Base-by-base conservation (phyloP, 108 stramenopile species). In the Pseudonitzschia multiseries region DNA sequence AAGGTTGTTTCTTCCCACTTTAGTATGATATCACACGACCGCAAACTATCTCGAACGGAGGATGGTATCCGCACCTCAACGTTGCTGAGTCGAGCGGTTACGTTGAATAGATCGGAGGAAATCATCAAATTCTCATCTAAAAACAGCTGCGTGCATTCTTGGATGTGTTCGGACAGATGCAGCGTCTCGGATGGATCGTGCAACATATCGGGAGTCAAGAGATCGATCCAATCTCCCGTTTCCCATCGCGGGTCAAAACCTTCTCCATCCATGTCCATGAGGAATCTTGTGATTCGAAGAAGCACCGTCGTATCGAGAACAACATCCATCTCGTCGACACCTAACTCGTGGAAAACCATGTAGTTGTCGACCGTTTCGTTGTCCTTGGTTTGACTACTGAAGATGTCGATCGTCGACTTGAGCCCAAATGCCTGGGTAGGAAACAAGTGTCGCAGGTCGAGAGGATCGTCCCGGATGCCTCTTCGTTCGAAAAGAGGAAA, bases 401-500 rank as follows among this genome's bases (percentile, higher is more conserved):
- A n/a, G n/a, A n/a, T 79, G 15, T 90, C 83, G 22, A 93, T 53
- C 12, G 85, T 89, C 6, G 83, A 78, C 57, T 91, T 93, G 63
- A 86, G 60, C 6, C 88, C 88, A 75, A 93, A 59, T 0, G 86
- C 89, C 57, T 87, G 87, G 1, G 72, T 44, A 83, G 86, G 54
- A 68, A 87, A 83, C 2, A 82, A 68, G 59, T 78, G 76, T 14
- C 78, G 79, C 9, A 87, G 57, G 33, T 72, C 84, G 6, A 80
- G 52, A 9, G 82, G 86, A 64, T 89, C 84, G 36, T 77, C 65
- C 72, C 92, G 88, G 63, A 87, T 80, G 63, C 74, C 66, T 50
- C 83, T 76, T 27, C 76, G 77, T 57, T 90, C 89, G 69, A 89
- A 89, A 2, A 87, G 57, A 13, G 92, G 92, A 69, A 93, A 93